Conservation (phyloP, 129 eudicot genomes). For the Arctium minus region DNA sequence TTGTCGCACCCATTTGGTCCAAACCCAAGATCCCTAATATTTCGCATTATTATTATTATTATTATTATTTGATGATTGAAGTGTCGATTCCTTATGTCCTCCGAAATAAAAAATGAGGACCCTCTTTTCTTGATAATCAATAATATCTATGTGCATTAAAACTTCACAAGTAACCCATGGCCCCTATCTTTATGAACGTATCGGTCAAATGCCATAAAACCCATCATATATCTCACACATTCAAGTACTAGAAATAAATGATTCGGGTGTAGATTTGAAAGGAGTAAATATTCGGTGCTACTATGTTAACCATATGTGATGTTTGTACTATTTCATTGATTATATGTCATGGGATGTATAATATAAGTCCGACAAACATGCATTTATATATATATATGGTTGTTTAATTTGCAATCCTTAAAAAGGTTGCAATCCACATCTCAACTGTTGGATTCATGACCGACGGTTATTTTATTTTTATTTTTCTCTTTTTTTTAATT, state of each 20-base stretch:
- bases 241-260: constrained; percentile 34
- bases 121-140: neutral
- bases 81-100: neutral
- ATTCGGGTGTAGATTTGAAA: constrained; percentile 22
- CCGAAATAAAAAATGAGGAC: neutral
- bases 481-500: no score
- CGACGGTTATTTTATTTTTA: no score
- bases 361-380: constrained; percentile 23
- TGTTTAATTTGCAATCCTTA: neutral
- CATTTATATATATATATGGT: neutral
- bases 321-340: constrained; percentile 35
- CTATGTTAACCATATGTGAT: constrained; percentile 28
- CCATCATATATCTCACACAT: constrained; percentile 19
- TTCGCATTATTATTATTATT: neutral
- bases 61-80: neutral
- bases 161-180: constrained; percentile 9
- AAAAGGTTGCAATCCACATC: neutral
- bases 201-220: neutral
- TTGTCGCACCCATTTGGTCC: neutral
- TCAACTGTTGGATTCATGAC: no score
- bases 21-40: neutral
- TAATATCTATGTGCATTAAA: neutral
- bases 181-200: neutral
- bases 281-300: constrained; percentile 28
- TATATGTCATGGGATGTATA: constrained; percentile 38